Base-by-base conservation (phyloP, 352 stramenopile genomes). In the Phytophthora foliorum region DNA sequence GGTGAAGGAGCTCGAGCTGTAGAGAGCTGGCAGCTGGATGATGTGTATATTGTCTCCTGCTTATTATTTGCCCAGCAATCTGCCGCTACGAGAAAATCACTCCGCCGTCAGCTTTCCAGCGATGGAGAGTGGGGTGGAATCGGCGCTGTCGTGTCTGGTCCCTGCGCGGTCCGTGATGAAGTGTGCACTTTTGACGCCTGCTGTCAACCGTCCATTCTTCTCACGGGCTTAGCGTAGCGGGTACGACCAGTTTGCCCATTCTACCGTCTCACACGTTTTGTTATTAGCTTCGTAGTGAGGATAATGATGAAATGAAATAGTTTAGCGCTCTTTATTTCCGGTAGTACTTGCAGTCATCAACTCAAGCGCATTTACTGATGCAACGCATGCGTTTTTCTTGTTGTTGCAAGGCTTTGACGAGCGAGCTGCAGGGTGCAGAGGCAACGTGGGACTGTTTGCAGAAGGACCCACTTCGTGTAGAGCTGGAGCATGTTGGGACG, bases 1-100 rank as follows among this genome's bases (percentile, higher is more conserved):
- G 70, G 84, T 96, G 72, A 99, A 99, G 91, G 88, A 93, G 54
- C 84, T 95, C 71, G 77, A 89, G 73, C 60, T 85, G 66, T 95
- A 93, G 84, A 57, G 51, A 63, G 42, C 44, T 67, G 62, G 57
- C 36, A 56, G 57, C 53, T 17, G 45, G 60, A 67, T 56, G 41
- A 67, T 80, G 53, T 78, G 59, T 80, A 67, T 80, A 72, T 70
- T 69, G 49, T 73, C 65, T 68, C 24, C 72, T 67, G 74, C 69
- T 65, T 82, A 76, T 71, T 75, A 73, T 80, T 81, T 75, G 60
- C 57, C 64, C 66, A 74, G 74, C 69, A 64, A 59, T 63, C 49
- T 24, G 45, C 59, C 41, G 59, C 63, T 74, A 48, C 48, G 57
- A 70, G 58, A 63, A 54, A 44, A 45, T 72, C 45, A 57, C 66